phyloP scores from a whole-genome alignment of 108 stramenopile genomes.

The Fistulifera solaris region DNA sequence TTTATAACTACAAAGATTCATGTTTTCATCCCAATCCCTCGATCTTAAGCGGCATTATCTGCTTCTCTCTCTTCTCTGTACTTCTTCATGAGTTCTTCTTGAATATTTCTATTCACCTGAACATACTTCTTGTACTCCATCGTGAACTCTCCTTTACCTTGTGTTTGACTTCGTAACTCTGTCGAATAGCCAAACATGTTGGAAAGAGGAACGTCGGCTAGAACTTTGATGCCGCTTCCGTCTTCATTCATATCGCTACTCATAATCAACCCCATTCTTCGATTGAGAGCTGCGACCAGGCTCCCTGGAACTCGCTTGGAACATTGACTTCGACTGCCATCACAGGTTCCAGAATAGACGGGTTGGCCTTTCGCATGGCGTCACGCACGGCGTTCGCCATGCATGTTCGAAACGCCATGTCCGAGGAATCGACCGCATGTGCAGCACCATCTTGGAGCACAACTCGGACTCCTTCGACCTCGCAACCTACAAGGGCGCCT shows the following conservation, averaged over 20 bases:
- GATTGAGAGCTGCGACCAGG: slow-evolving; percentile 89
- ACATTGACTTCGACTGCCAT: slow-evolving; percentile 92
- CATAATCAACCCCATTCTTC: slow-evolving; percentile 91
- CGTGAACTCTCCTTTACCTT: slow-evolving; percentile 98
- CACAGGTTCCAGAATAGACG: slow-evolving; percentile 89
- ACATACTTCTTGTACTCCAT: slow-evolving; percentile 96
- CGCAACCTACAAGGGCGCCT: slow-evolving; percentile 90
- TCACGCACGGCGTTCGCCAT: slow-evolving; percentile 91
- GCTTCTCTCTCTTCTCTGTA: slow-evolving; percentile 68
- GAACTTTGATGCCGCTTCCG: slow-evolving; percentile 74
- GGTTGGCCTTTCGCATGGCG: slow-evolving; percentile 76
- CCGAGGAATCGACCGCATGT: slow-evolving; percentile 97
- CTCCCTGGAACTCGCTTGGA: slow-evolving; percentile 96
- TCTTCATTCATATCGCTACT: slow-evolving; percentile 89
- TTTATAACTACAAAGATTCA: no score
- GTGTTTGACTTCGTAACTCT: slow-evolving; percentile 89
- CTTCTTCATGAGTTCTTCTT: slow-evolving; percentile 85
- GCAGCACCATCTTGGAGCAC: slow-evolving; percentile 91
- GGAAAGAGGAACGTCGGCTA: slow-evolving; percentile 88
- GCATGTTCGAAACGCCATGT: slow-evolving; percentile 94
- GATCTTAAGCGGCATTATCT: slow-evolving; percentile 19
- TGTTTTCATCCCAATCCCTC: no score
- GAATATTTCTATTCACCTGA: slow-evolving; percentile 70
- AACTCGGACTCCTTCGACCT: slow-evolving; percentile 88
- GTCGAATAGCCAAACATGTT: slow-evolving; percentile 98